Evolutionary conservation across 169 alveolate genomes (phyloP), one percentile per base, ranked within the genome.

Genomic region (Plasmodium inui): DNA sequence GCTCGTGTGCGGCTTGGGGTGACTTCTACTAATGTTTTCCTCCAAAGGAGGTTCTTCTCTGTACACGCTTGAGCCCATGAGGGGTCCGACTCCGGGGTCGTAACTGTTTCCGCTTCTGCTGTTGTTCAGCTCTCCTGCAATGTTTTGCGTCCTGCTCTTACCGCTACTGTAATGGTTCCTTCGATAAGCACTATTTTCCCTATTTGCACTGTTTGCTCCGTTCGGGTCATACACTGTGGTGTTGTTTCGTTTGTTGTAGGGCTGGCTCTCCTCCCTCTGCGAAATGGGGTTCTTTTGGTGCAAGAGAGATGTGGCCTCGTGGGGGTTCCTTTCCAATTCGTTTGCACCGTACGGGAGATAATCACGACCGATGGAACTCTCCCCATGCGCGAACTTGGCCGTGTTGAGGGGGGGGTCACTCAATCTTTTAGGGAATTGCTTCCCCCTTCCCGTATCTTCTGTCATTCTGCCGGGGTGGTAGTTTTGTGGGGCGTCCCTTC

Each of bases 151-250:
- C 32, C 37, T 22, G 73, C 53, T 26, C 67, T 22, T 81, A 50
- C 61, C 72, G 44, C 37, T 73, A 32, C 80, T 86, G 73, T 86
- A 55, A 28, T 28, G 17, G 37, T 55, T 80, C 19, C 76, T 86
- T 8, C 46, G 86, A 53, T 50, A 78, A 0, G 86, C 26, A 14
- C 19, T n/a, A 55, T 34, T 85, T 3, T 14, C 32, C 5, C 61
- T 10, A 53, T n/a, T 50, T 12, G 22, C 61, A 12, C 61, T 17
- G 2, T 17, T 12, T 50, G 76, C 61, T 17, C 79, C 26, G 37
- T 41, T 86, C 4, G 34, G 30, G n/a, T 67, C 76, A 67, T 67
- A 67, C 41, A 3, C 76, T 0, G 76, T n/a, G 37, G 76, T 67
- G 76, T 22, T 67, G 76, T 67, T 67, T 26, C 76, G 34, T 12